Evolutionary conservation across 345 rosid species (phyloP), one percentile per base, ranked within the genome.

Genomic region (Nephelium lappaceum): DNA sequence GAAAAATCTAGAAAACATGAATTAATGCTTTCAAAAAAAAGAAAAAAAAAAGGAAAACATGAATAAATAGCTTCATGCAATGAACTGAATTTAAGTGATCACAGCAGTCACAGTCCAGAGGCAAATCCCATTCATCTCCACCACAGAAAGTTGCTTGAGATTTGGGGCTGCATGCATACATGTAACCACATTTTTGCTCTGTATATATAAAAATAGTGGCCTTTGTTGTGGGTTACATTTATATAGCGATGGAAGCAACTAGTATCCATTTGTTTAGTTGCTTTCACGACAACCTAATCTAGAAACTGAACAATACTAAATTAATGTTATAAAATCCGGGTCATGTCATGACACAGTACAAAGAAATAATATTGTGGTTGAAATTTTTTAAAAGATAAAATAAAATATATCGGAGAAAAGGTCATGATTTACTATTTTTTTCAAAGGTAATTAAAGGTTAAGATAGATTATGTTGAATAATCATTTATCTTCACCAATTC

Each of bases 71-170:
- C 61, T 6, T 60, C 23, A 60, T 42, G n/a, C n/a, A n/a, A n/a
- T n/a, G 18, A 60, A 41, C 43, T 0, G 43, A 41, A 41, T 41
- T 8, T 5, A 6, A 41, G 43, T 41, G 43, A 41, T 41, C 43
- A 41, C 43, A 41, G 8, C 43, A 41, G 71, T 63, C 71, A 47
- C 73, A 71, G 47, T 45, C n/a, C 38, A 64, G 71, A 73, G 61
- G 79, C 77, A 74, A 83, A 67, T 64, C 51, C 62, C 41, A 43
- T 57, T 25, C 41, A 66, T 78, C 12, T 77, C 81, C 81, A 47
- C 83, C 77, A 60, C 79, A 74, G 19, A n/a, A 74, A 68, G 45
- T 45, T 69, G 77, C 47, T 68, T 14, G 19, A 18, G 4, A 49
- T 14, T 14, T 49, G 61, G 24, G 19, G 24, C 5, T 10, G 27